Base-by-base conservation (phyloP, 2,329 filamentous ascomycete species). In the Drechmeria coniospora region DNA sequence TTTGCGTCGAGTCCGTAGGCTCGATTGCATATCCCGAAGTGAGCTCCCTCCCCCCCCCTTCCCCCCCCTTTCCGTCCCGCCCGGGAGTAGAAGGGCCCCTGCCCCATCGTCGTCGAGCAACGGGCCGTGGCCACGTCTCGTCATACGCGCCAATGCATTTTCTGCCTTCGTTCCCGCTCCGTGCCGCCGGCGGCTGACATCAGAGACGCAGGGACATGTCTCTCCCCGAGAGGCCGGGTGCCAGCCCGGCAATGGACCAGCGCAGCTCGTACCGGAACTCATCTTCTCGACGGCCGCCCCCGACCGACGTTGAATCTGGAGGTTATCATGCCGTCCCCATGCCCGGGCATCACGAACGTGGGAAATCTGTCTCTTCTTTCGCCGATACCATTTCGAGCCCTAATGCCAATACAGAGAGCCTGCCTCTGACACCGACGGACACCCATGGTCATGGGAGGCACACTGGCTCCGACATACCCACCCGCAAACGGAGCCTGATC, bases 401-500 rank as follows among this genome's bases (percentile, higher is more conserved):
- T 52, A 67, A 68, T 50, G 54, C 53, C 33, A 61, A 65, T 47
- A 59, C 59, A 57, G 71, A 75, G 46, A 61, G 50, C 39, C 49
- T 59, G 36, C 67, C 64, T 45, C 56, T 72, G 45, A 68, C 65
- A 24, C 63, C 63, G 17, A 56, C 58, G 23, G 39, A 38, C 28
- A 39, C 40, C 10, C 34, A 40, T 18, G 46, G 44, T 24, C 54
- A 55, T 20, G 33, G 50, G n/a, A 40, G 48, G 16, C 38, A 42
- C 20, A 37, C 32, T 11, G 35, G 36, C 23, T 36, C 38, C 34
- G 44, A 56, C 28, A 46, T 53, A 29, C 47, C 53, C 21, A 47
- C 57, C 34, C 74, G 86, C 42, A 95, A 95, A 56, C 74, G 79
- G 49, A 94, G 82, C 51, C 61, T 98, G 37, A 76, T 98, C 46